phyloP scores from a whole-genome alignment of 2,329 filamentous ascomycete genomes.

The Onygenales sp. region DNA sequence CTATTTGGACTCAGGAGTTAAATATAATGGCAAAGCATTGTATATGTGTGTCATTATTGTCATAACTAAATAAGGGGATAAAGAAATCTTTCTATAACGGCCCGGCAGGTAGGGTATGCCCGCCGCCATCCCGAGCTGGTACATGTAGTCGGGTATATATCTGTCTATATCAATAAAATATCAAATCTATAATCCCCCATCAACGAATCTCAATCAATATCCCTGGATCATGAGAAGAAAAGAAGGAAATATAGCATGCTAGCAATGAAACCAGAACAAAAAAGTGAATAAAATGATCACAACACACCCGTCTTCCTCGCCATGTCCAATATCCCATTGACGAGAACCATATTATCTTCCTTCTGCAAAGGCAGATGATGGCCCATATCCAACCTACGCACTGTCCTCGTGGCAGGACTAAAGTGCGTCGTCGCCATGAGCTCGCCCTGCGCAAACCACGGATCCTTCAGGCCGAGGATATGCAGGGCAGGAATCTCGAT shows the following conservation, averaged over 20 bases:
- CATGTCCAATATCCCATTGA: slow-evolving; percentile 43
- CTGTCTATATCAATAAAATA: no score
- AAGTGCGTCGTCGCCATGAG: slow-evolving; percentile 52
- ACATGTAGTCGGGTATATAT: no score
- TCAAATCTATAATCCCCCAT: no score
- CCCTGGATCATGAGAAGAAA: neutral
- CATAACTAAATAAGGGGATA: no score
- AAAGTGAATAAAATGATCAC: neutral
- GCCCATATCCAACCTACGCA: slow-evolving; percentile 60
- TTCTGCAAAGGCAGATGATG: slow-evolving; percentile 63
- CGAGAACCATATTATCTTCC: slow-evolving; percentile 51
- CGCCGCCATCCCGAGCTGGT: no score
- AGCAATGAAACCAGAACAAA: neutral
- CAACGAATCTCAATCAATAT: no score
- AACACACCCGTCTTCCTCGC: slow-evolving; percentile 19
- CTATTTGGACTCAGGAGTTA: no score
- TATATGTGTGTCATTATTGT: no score
- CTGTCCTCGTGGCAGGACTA: slow-evolving; percentile 40
- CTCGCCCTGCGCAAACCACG: slow-evolving; percentile 50
- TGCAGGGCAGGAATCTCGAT: slow-evolving; percentile 52
- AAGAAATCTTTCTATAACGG: no score
- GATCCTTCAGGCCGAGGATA: slow-evolving; percentile 56
- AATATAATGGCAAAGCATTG: no score
- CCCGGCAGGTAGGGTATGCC: no score
- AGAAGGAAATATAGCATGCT: neutral